Percentiles rank a stretch among this genome's conserved stretches.
Conservation (phyloP, 352 stramenopile genomes). For the Phytopythium cucurbitacearum region DNA sequence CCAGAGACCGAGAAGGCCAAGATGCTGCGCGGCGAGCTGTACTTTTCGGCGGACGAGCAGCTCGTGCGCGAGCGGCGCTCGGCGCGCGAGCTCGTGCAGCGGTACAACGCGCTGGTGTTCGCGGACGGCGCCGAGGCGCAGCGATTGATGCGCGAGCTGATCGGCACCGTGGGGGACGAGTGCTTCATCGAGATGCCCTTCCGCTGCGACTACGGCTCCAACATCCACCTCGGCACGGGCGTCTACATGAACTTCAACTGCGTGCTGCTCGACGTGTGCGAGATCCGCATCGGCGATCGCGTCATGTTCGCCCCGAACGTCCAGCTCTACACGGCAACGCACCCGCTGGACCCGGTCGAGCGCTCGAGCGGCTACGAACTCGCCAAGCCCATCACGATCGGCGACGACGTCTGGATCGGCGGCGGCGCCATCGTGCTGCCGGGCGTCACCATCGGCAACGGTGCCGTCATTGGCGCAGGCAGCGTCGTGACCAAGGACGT, state of each 20-base stretch:
- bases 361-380: constrained; percentile 42
- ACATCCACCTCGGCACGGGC: constrained; percentile 61
- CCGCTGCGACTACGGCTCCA: constrained; percentile 85
- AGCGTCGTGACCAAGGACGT: constrained; percentile 78
- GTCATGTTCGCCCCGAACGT: constrained; percentile 73
- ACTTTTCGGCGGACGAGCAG: constrained; percentile 28
- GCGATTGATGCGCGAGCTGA: constrained; percentile 31
- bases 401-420: constrained; percentile 82
- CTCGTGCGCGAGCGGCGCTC: constrained; percentile 34
- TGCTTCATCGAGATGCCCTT: constrained; percentile 78
- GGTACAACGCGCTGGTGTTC: constrained; percentile 32
- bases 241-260: constrained; percentile 90
- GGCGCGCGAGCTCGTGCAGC: constrained; percentile 26
- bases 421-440: constrained; percentile 60
- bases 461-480: constrained; percentile 64
- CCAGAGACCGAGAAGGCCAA: constrained; percentile 37
- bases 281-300: constrained; percentile 69
- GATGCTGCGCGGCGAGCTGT: constrained; percentile 57
- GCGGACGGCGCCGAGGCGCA: constrained; percentile 19
- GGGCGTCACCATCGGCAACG: constrained; percentile 61
- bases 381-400: constrained; percentile 68
- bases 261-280: constrained; percentile 74
- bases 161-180: constrained; percentile 33
- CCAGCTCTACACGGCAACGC: constrained; percentile 72
- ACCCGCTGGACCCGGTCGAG: constrained; percentile 53